Conservation (phyloP, 2,329 filamentous ascomycete genomes). For the Acrocalymma vagum region DNA sequence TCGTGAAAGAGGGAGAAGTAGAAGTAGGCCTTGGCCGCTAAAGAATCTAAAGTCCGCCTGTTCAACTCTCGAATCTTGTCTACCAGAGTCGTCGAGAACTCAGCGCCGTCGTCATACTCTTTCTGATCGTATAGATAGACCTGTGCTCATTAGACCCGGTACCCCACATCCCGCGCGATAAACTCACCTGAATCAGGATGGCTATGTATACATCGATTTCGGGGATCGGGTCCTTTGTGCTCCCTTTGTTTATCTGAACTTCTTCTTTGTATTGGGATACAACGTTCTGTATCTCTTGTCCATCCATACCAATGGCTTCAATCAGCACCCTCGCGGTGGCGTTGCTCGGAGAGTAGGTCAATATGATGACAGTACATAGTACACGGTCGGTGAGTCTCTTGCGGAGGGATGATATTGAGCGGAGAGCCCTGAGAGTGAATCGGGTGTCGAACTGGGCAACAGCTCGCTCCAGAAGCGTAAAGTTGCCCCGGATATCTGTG, state of each 20-base stretch:
- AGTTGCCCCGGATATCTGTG: constrained; percentile 93
- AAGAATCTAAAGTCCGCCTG: constrained; percentile 89
- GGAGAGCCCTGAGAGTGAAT: constrained; percentile 92
- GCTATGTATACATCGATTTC: constrained; percentile 91
- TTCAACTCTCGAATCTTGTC: constrained; percentile 89
- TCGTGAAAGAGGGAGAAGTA: constrained; percentile 97
- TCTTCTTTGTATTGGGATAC: constrained; percentile 71
- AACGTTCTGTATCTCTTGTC: constrained; percentile 67
- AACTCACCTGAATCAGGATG: constrained; percentile 66
- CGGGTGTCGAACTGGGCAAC: constrained; percentile 92
- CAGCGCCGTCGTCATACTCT: constrained; percentile 78
- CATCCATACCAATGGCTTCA: constrained; percentile 72
- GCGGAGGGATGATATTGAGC: constrained; percentile 94
- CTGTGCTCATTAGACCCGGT: constrained; percentile 57
- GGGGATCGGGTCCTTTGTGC: constrained; percentile 77
- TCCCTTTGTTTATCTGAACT: constrained; percentile 64
- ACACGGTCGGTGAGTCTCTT: constrained; percentile 88
- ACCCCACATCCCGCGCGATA: background rate
- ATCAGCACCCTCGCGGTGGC: constrained; percentile 75
- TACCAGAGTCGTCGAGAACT: constrained; percentile 84
- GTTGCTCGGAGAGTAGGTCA: constrained; percentile 77
- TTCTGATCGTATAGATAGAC: constrained; percentile 90
- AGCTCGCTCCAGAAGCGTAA: constrained; percentile 87
- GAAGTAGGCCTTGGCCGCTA: constrained; percentile 96
- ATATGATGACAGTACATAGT: constrained; percentile 79